These are phyloP conservation scores for Kalanchoe fedtschenkoi DNA, from an alignment of 164 flowering plant genomes.

Conservation along the genomic window DNA sequence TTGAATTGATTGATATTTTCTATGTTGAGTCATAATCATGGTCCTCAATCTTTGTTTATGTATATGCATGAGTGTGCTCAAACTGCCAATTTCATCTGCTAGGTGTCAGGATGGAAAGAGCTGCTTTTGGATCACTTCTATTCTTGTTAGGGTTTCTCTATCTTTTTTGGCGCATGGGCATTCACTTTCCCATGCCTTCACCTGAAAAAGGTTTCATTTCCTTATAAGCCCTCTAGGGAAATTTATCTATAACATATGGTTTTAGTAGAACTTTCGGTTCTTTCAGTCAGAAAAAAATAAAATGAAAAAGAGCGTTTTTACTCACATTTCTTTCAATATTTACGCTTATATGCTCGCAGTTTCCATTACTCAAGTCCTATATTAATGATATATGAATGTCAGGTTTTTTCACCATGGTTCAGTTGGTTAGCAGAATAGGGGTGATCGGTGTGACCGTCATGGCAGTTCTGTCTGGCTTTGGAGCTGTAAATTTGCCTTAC, in stretches of 20 bases:
- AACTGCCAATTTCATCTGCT: slow-evolving; percentile 8
- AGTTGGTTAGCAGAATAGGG: slow-evolving; percentile 93
- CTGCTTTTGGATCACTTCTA: slow-evolving; percentile 74
- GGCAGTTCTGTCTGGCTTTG: slow-evolving; percentile 97
- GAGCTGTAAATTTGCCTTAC: slow-evolving; percentile 97
- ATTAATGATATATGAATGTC: neutral
- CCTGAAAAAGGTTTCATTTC: slow-evolving; percentile 69
- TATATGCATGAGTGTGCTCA: neutral
- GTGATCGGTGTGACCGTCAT: slow-evolving; percentile 95
- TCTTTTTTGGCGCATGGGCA: slow-evolving; percentile 97
- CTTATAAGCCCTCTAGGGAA: neutral
- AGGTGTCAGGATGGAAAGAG: slow-evolving; percentile 86
- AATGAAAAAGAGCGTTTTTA: neutral
- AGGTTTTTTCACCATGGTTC: slow-evolving; percentile 85
- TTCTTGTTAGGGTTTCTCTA: slow-evolving; percentile 84
- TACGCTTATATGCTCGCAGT: neutral
- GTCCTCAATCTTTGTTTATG: too few relatives aligned
- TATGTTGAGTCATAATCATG: too few relatives aligned
- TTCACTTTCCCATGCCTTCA: slow-evolving; percentile 99
- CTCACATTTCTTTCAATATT: neutral
- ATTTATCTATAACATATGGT: neutral
- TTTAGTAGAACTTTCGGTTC: neutral
- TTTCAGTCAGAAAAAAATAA: neutral
- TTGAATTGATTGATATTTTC: too few relatives aligned
- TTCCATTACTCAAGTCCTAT: neutral